Percentiles rank a stretch among this genome's conserved stretches.
These are phyloP conservation scores for Vitis amurensis DNA, from an alignment of 164 flowering plant genomes.

Conservation along the genomic window DNA sequence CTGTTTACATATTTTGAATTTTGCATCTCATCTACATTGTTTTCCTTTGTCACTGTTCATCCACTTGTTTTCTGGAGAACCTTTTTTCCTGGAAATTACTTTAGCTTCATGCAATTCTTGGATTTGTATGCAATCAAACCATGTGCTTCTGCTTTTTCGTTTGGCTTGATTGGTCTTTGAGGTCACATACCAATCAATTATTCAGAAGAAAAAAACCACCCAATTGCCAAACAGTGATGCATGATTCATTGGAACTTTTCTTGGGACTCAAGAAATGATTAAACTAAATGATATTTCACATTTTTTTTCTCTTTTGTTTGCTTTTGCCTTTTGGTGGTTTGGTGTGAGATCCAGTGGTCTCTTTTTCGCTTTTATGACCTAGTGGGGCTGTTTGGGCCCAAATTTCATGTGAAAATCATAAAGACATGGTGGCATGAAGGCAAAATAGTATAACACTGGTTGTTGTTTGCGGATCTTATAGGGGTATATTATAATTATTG, in stretches of 20 bases:
- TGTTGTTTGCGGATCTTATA: conserved; percentile 13
- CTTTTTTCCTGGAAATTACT: too few relatives aligned
- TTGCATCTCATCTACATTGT: too few relatives aligned
- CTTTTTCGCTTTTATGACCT: conserved; percentile 9
- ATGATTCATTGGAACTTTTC: conserved; percentile 9
- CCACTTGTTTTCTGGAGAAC: too few relatives aligned
- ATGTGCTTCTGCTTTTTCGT: too few relatives aligned
- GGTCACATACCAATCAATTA: too few relatives aligned
- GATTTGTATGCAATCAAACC: too few relatives aligned
- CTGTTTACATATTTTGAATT: too few relatives aligned
- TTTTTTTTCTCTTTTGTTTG: neutral
- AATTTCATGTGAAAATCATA: conserved; percentile 15
- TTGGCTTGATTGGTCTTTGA: too few relatives aligned
- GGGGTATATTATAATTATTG: neutral
- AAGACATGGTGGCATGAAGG: conserved; percentile 3
- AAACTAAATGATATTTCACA: neutral
- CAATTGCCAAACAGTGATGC: conserved; percentile 2
- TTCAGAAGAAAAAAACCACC: neutral
- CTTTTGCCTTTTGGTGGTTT: conserved; percentile 1
- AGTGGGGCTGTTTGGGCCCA: conserved; percentile 14
- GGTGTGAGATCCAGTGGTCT: conserved; percentile 5
- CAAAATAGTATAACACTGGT: conserved; percentile 11
- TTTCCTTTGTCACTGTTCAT: too few relatives aligned
- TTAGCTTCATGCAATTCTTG: too few relatives aligned
- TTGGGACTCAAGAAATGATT: conserved; percentile 23